Conservation (phyloP, 163 green algal genomes). For the Volvox carteri region DNA sequence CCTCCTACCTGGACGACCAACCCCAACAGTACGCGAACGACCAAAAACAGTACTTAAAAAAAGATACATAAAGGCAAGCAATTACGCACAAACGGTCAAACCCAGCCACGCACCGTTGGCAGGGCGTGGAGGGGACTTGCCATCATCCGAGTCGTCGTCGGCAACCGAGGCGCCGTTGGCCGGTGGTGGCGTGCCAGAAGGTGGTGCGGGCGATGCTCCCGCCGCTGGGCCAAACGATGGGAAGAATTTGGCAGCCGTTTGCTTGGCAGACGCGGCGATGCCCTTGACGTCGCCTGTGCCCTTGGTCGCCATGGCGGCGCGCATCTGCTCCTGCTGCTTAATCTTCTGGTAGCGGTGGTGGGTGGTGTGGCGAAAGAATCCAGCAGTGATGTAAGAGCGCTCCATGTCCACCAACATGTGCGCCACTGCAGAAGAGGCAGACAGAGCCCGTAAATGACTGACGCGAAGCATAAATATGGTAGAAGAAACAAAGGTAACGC, state of each 20-base stretch:
- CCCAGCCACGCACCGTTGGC: slow-evolving; percentile 33
- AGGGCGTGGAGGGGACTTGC: slow-evolving; percentile 28
- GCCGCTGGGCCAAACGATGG: slow-evolving; percentile 37
- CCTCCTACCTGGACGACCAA: too few relatives aligned
- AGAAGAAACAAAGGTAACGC: too few relatives aligned
- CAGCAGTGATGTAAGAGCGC: slow-evolving; percentile 90
- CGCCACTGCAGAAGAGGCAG: slow-evolving; percentile 82
- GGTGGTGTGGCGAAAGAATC: slow-evolving; percentile 94
- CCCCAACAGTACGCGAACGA: too few relatives aligned
- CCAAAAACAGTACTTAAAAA: too few relatives aligned
- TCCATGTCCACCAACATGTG: slow-evolving; percentile 93
- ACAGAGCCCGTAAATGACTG: too few relatives aligned
- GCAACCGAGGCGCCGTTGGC: not conserved
- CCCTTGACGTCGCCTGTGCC: not conserved
- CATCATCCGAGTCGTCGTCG: slow-evolving; percentile 56
- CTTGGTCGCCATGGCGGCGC: slow-evolving; percentile 43
- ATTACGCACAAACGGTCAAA: too few relatives aligned
- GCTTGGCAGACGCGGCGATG: not conserved
- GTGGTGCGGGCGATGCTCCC: not conserved
- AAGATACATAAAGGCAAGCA: too few relatives aligned
- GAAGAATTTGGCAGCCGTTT: slow-evolving; percentile 51
- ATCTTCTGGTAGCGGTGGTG: slow-evolving; percentile 63
- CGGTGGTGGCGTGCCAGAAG: slow-evolving; percentile 21
- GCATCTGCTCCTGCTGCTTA: slow-evolving; percentile 58
- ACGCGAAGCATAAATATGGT: too few relatives aligned